Base-by-base conservation (phyloP, 2,329 filamentous ascomycete species). In the Knufia petricola region DNA sequence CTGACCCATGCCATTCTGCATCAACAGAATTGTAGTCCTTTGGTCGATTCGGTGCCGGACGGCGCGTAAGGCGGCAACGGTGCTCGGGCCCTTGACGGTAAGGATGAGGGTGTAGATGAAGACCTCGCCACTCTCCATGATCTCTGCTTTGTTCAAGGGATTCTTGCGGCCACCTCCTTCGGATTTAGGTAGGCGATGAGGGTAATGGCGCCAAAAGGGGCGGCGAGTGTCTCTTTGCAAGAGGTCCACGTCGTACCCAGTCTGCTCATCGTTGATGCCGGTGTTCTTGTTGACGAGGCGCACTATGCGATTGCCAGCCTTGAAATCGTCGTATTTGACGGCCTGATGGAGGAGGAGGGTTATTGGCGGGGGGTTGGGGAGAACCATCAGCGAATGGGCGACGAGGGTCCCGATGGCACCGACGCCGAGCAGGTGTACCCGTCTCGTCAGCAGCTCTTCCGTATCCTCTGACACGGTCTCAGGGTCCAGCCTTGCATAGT, bases 401-500 rank as follows among this genome's bases (percentile, higher is more conserved):
- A 89, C 79, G 21, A 95, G 77, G 37, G 79, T 79, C 12, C 88
- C 89, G 10, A 95, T 72, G 61, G 87, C 94, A 30, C 89, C 89
- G 9, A 85, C 63, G 9, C 90, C 89, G 2, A 95, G 69, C 41
- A 95, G 75, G 60, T 92, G 80, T 52, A 94, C 82, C 28, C 81
- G 75, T 51, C 69, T 60, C 31, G 55, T 55, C 7, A 54, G 49
- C 20, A 48, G 49, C 31, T 60, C 49, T 21, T 55, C 47, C 13
- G 49, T 17, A 7, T 2, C 41, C 10, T 28, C 31, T 26, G 42
- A 12, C 4, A 52, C 37, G 17, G 41, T 40, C 15, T 43, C 23
- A 32, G 49, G 36, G 24, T 49, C 34, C 41, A 49, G 45, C 28
- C 28, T 46, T 20, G 30, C 37, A 23, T 26, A 43, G 15, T 45